phyloP scores from a whole-genome alignment of 495 filamentous ascomycete genomes.

The Apiosordaria backusii region DNA sequence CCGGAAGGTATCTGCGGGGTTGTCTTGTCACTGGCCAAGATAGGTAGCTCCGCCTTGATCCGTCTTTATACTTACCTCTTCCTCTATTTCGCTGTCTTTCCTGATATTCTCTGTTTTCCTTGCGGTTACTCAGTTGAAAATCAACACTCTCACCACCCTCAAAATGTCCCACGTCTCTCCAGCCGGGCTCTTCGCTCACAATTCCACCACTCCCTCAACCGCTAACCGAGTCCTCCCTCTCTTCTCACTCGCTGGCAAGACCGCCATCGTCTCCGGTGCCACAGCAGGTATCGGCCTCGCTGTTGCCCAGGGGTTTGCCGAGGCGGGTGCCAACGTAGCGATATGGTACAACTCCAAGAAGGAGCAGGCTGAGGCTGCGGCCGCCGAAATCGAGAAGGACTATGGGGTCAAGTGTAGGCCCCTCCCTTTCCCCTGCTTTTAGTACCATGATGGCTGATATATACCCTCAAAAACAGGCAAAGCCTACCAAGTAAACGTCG shows the following conservation, averaged over 20 bases:
- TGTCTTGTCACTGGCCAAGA: background rate
- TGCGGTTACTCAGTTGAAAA: background rate
- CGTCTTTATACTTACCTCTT: background rate
- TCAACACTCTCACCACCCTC: background rate
- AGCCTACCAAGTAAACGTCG: conserved; percentile 72
- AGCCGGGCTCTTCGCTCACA: conserved; percentile 56
- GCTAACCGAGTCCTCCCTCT: conserved; percentile 66
- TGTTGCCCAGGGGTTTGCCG: conserved; percentile 70
- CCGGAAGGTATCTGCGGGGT: background rate
- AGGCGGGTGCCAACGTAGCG: conserved; percentile 83
- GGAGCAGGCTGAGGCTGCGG: conserved; percentile 65
- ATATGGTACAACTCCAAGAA: conserved; percentile 83
- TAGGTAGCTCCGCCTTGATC: background rate
- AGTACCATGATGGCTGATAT: background rate
- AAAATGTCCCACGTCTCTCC: background rate
- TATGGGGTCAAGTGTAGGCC: conserved; percentile 75
- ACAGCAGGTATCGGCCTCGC: conserved; percentile 77
- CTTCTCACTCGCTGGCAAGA: conserved; percentile 79
- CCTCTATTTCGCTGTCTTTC: background rate
- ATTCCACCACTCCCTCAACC: conserved; percentile 57
- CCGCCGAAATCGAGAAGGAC: conserved; percentile 65
- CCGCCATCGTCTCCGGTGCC: conserved; percentile 79
- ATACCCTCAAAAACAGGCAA: conserved; percentile 50
- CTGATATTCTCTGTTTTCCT: background rate
- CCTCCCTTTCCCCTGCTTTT: background rate